phyloP scores from a whole-genome alignment of 2,329 filamentous ascomycete species.

The Ceratocystis ficicola region DNA sequence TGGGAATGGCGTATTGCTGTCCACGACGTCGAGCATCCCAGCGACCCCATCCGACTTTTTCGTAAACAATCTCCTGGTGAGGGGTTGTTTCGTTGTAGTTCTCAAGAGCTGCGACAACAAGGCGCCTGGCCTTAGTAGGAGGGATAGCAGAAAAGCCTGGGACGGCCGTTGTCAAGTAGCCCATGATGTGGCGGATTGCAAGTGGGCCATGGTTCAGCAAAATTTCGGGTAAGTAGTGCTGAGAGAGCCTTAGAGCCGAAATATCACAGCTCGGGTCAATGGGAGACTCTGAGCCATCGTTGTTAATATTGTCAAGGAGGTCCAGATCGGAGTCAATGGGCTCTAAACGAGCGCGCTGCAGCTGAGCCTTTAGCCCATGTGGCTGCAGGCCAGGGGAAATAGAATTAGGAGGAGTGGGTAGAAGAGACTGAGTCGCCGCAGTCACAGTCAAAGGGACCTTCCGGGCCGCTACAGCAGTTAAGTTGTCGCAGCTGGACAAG shows the following conservation, averaged over 20 bases:
- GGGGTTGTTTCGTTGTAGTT: slow-evolving; percentile 47
- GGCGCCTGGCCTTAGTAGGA: slow-evolving; percentile 74
- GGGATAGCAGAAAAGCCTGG: slow-evolving; percentile 85
- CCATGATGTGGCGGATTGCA: slow-evolving; percentile 91
- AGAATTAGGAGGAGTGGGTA: slow-evolving; percentile 89
- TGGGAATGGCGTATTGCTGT: slow-evolving; percentile 39
- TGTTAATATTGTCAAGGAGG: slow-evolving; percentile 49
- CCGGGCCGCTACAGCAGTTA: slow-evolving; percentile 58
- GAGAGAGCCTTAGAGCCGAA: slow-evolving; percentile 72
- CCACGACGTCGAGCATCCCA: slow-evolving; percentile 77
- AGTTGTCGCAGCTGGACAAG: slow-evolving; percentile 54
- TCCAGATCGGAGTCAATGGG: slow-evolving; percentile 78
- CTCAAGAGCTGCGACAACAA: slow-evolving; percentile 88
- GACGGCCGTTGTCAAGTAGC: slow-evolving; percentile 82
- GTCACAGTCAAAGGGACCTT: slow-evolving; percentile 46
- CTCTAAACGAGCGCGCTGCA: slow-evolving; percentile 46
- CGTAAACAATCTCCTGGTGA: slow-evolving; percentile 66
- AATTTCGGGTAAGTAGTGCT: slow-evolving; percentile 81
- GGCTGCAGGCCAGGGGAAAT: slow-evolving; percentile 80
- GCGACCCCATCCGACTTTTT: slow-evolving; percentile 94
- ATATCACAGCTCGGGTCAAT: slow-evolving; percentile 70
- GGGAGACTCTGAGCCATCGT: slow-evolving; percentile 32
- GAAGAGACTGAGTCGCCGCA: slow-evolving; percentile 46
- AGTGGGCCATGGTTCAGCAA: slow-evolving; percentile 79
- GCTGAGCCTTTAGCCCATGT: slow-evolving; percentile 61